phyloP scores from a whole-genome alignment of 306 rosid genomes.

The Sechiopsis laciniata region DNA sequence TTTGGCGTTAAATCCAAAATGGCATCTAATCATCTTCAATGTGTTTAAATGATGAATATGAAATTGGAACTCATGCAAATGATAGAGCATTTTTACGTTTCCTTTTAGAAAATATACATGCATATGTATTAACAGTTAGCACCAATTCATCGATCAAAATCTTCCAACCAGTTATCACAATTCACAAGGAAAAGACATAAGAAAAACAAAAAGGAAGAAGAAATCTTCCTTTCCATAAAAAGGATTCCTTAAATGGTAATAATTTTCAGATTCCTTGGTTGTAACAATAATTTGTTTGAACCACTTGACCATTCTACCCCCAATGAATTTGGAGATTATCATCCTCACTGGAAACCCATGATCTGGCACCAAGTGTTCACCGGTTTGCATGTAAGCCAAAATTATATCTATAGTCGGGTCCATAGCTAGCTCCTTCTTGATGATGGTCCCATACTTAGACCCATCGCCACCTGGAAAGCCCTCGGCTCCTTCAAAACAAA shows the following conservation, averaged over 20 bases:
- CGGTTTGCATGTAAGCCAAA: slow-evolving; percentile 79
- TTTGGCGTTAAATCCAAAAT: not conserved
- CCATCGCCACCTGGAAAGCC: slow-evolving; percentile 88
- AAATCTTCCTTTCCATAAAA: not conserved
- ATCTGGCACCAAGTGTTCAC: slow-evolving; percentile 52
- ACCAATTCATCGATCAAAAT: not conserved
- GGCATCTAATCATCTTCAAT: not conserved
- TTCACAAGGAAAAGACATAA: not conserved
- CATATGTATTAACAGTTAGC: not conserved
- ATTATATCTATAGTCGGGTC: slow-evolving; percentile 75
- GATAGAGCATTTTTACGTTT: not conserved
- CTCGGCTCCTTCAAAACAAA: slow-evolving; percentile 81
- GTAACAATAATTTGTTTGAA: slow-evolving; percentile 67
- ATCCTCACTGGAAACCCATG: slow-evolving; percentile 77
- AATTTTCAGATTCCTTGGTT: slow-evolving; percentile 41
- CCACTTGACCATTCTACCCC: slow-evolving; percentile 87
- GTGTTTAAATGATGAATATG: too few relatives aligned
- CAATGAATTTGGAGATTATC: slow-evolving; percentile 68
- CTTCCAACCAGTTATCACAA: not conserved
- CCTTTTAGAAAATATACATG: not conserved
- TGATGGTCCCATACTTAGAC: slow-evolving; percentile 61
- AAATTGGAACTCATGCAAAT: not conserved
- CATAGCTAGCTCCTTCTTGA: slow-evolving; percentile 54
- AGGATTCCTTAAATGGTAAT: too few relatives aligned
- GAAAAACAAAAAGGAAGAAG: not conserved